Evolutionary conservation across 768 basidiomycete genomes (phyloP).

Genomic region (Phylloporus arenicola): DNA sequence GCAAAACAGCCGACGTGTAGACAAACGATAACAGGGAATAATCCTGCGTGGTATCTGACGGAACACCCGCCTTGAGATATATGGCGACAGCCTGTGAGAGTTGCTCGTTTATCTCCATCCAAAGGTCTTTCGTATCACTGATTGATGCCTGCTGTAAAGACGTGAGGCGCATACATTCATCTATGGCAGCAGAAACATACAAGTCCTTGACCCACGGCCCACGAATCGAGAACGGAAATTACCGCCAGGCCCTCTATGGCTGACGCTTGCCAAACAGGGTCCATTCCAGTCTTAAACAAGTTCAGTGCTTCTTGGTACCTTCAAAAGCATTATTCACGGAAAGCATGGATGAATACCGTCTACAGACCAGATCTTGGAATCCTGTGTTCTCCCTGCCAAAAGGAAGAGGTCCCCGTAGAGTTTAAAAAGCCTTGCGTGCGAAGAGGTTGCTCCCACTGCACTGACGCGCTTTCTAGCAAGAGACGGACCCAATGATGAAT

Average conservation of each 20-base stretch:
- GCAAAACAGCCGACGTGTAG: conserved; percentile 60
- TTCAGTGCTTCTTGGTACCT: conserved; percentile 86
- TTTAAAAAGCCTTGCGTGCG: conserved; percentile 84
- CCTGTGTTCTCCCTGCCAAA: conserved; percentile 77
- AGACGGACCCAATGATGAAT: conserved; percentile 44
- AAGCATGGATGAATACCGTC: conserved; percentile 1
- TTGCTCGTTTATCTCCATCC: conserved; percentile 72
- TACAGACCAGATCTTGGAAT: conserved; percentile 73
- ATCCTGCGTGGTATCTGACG: conserved; percentile 48
- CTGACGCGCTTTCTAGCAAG: conserved; percentile 55
- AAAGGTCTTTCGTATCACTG: conserved; percentile 57
- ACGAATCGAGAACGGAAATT: conserved; percentile 74
- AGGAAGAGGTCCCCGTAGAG: conserved; percentile 85
- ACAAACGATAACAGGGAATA: conserved; percentile 63
- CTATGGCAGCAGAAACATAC: conserved; percentile 39
- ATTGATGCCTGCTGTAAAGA: conserved; percentile 49
- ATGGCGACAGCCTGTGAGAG: conserved; percentile 55
- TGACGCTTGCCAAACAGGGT: conserved; percentile 85
- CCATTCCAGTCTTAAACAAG: conserved; percentile 68
- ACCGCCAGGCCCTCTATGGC: conserved; percentile 83
- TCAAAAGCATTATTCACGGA: conserved; percentile 18
- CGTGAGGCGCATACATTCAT: conserved; percentile 1
- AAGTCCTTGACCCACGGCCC: conserved; percentile 68
- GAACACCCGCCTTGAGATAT: conserved; percentile 55
- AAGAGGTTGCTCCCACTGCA: conserved; percentile 61